Conservation (phyloP, 768 basidiomycete genomes). For the Pseudohyphozyma bogoriensis region DNA sequence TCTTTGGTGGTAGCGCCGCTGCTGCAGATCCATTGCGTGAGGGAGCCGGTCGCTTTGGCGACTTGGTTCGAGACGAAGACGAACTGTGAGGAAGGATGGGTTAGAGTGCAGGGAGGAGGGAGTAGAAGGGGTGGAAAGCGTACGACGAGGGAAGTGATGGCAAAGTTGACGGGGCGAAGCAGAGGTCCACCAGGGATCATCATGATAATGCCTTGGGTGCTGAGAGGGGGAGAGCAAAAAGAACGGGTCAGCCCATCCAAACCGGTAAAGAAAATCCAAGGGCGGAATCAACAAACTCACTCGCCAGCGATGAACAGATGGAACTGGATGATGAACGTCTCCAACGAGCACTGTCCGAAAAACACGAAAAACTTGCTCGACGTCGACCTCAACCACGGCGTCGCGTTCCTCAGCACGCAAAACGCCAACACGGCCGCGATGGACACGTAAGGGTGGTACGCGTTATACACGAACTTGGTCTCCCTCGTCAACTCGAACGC, state of each 20-base stretch:
- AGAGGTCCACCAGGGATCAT: constrained; percentile 58
- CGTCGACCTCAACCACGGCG: constrained; percentile 55
- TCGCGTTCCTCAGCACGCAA: constrained; percentile 65
- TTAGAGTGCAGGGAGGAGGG: not conserved
- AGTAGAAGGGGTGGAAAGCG: not conserved
- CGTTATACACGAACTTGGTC: constrained; percentile 76
- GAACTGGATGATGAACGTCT: constrained; percentile 85
- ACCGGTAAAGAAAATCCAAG: not conserved
- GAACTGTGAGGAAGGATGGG: constrained; percentile 42
- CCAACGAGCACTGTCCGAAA: constrained; percentile 75
- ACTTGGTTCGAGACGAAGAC: constrained; percentile 68
- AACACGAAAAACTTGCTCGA: constrained; percentile 63
- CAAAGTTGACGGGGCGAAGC: constrained; percentile 67
- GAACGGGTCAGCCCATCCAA: not conserved
- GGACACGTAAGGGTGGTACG: constrained; percentile 72
- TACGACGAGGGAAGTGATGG: constrained; percentile 56
- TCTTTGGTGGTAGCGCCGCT: too few species aligned
- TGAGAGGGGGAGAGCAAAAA: constrained; percentile 1
- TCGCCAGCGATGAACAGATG: constrained; percentile 41
- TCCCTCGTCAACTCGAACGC: constrained; percentile 65
- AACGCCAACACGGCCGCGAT: constrained; percentile 70
- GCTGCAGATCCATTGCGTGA: constrained; percentile 50
- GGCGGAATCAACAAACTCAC: constrained; percentile 3
- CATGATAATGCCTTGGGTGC: constrained; percentile 50
- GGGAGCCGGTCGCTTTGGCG: constrained; percentile 60